Evolutionary conservation across 2,329 filamentous ascomycete genomes (phyloP), one percentile per base, ranked within the genome.

Genomic region (Colletotrichum orbiculare): DNA sequence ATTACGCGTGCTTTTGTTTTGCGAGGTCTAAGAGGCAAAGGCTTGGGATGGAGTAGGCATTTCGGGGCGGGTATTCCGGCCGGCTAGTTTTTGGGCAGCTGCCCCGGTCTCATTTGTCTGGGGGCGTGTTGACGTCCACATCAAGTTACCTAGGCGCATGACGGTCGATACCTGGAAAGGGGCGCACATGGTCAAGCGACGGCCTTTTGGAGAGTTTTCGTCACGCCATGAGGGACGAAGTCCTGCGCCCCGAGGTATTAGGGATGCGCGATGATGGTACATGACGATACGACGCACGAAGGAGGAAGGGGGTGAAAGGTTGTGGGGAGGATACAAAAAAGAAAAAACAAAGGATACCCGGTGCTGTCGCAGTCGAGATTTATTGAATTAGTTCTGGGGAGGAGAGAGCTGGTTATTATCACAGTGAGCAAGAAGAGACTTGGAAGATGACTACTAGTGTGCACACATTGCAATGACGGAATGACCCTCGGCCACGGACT

Each of bases 341-440:
- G 59, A 58, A 11, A 46, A 66, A 39, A 41, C 38, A 25, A 62
- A 37, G 52, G 34, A 66, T 66, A 63, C 53, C 58, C 63, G 54
- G 59, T 35, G 39, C 17, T 38, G 41, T 33, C 25, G 15, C 25
- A 25, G 25, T 25, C 25, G 33, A 9, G 43, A 15, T n/a, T 12
- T 9, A 48, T 37, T 49, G 11, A 33, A 11, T 13, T n/a, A 12
- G 4, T 11, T 2, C 43, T 41, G 37, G 10, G 15, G 12, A 8
- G 34, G 34, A 11, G 8, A 35, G 15, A 17, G 17, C 11, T 41
- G 34, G 39, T 41, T 12, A 43, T 6, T 38, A 25, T 25, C 25
- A 25, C 25, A 25, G 25, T 25, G 25, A 25, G 25, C 25, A 25
- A 25, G 25, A 25, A 25, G 25, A 25, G 25, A 25, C 5, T 5